Evolutionary conservation across 1,284 basidiomycete genomes (phyloP).

Genomic region (Puccinia polysora): DNA sequence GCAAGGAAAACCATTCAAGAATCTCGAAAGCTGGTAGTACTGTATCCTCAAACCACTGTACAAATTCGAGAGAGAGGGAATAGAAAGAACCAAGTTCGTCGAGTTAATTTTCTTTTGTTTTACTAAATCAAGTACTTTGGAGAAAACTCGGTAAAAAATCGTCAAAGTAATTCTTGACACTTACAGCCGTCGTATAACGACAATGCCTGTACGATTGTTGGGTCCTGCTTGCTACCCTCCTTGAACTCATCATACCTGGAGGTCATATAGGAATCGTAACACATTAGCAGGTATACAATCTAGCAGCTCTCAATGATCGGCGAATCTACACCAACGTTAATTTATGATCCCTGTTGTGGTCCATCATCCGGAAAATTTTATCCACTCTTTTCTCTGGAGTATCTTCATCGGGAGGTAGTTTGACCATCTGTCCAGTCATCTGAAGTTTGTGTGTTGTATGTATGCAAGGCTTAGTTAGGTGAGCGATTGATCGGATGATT

Average conservation of each 20-base stretch:
- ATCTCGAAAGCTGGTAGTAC: no score
- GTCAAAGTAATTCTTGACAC: conserved; percentile 2
- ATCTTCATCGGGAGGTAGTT: conserved; percentile 92
- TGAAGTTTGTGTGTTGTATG: neutral
- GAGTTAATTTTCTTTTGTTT: no score
- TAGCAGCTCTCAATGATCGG: conserved; percentile 59
- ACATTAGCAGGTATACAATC: no score
- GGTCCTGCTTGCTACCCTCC: conserved; percentile 93
- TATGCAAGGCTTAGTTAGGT: no score
- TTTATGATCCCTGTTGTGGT: conserved; percentile 49
- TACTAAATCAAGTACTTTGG: no score
- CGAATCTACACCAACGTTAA: conserved; percentile 17
- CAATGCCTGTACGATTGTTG: conserved; percentile 86
- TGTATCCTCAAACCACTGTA: no score
- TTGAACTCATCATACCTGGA: conserved; percentile 73
- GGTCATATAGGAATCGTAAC: neutral
- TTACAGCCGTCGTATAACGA: conserved; percentile 43
- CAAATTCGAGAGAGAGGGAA: no score
- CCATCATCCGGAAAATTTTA: conserved; percentile 59
- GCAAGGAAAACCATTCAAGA: no score
- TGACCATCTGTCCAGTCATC: conserved; percentile 84
- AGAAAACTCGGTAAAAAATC: neutral
- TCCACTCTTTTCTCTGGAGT: conserved; percentile 98
- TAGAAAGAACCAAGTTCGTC: no score
- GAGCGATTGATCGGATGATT: neutral